phyloP scores from a whole-genome alignment of 306 rosid species.

The Cicer judaicum region DNA sequence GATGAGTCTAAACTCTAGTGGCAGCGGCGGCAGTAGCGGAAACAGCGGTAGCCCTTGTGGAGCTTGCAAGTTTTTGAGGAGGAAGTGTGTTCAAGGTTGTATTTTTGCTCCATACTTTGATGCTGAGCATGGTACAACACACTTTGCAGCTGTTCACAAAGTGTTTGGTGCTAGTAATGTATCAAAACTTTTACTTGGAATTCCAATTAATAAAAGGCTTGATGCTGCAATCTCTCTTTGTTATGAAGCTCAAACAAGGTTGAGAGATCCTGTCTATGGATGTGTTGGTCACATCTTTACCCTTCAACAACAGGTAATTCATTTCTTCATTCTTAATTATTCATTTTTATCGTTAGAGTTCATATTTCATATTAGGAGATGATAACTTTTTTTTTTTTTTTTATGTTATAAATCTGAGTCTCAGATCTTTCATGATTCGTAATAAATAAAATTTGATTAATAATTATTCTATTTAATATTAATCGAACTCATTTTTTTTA shows the following conservation, averaged over 20 bases:
- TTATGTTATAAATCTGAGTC: too few species aligned
- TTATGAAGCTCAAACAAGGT: constrained; percentile 82
- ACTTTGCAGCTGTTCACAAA: constrained; percentile 91
- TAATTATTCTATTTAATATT: too few species aligned
- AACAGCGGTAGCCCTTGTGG: constrained; percentile 81
- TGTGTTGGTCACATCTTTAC: constrained; percentile 87
- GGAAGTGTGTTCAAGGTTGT: constrained; percentile 80
- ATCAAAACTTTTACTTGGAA: constrained; percentile 74
- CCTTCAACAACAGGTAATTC: constrained; percentile 90
- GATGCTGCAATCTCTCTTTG: constrained; percentile 87
- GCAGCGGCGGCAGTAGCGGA: not conserved
- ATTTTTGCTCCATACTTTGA: constrained; percentile 91
- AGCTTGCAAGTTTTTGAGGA: constrained; percentile 82
- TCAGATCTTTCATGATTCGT: too few species aligned
- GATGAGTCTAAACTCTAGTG: constrained; percentile 63
- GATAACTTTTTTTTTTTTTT: too few species aligned
- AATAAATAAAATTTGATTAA: too few species aligned
- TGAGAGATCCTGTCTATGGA: constrained; percentile 87
- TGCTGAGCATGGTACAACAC: constrained; percentile 82
- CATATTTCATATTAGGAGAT: not conserved
- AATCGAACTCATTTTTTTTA: too few species aligned
- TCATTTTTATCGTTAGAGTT: not conserved
- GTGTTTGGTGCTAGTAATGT: constrained; percentile 95
- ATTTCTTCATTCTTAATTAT: not conserved
- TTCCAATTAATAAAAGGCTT: constrained; percentile 69